Evolutionary conservation across 1,284 basidiomycete species (phyloP), one percentile per base, ranked within the genome.

Genomic region (Schizophyllum amplum): DNA sequence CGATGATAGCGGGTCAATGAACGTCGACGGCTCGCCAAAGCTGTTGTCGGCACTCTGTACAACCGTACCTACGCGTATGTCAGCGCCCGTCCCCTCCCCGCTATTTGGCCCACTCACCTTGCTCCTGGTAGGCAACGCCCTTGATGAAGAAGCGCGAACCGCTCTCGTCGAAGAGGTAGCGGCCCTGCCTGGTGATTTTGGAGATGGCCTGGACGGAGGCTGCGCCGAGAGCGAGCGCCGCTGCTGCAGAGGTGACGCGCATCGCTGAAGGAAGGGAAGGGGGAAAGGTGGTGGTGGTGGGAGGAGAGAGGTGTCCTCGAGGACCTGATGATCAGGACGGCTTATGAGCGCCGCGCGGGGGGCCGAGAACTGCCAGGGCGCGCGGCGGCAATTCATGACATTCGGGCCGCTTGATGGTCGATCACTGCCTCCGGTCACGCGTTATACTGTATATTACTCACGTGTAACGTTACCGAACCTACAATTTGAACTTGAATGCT

Each of bases 121-220:
- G 89, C 59, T 85, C 82, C 70, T 96, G 93, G 72, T 97, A 97
- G 23, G 92, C 91, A 57, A 95, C 75, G 57, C 94, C 93, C 75
- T 93, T 94, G 74, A 96, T 90, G 71, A 86, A 94, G 74, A 95
- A 96, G 52, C 94, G 77, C 51, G 69, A 81, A 1, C 90, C 90
- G 54, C 83, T 78, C 7, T 79, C 78, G 25, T 74, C 76, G 72
- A 92, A 95, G 27, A 96, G 83, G 69, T 93, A 95, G 67, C 86
- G 83, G 46, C 90, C 90, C 24, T 72, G 65, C 26, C 88, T 80
- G 56, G 81, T 73, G 63, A 91, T 74, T 59, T 78, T 75, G 54
- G 77, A 73, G 54, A 90, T 76, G 60, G 86, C 86, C 17, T 72
- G 65, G 7, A 78, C 83, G 47, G 72, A 69, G 24, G 71, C 61